phyloP scores from a whole-genome alignment of 2,329 filamentous ascomycete species.

The Sphaceloma murrayae region DNA sequence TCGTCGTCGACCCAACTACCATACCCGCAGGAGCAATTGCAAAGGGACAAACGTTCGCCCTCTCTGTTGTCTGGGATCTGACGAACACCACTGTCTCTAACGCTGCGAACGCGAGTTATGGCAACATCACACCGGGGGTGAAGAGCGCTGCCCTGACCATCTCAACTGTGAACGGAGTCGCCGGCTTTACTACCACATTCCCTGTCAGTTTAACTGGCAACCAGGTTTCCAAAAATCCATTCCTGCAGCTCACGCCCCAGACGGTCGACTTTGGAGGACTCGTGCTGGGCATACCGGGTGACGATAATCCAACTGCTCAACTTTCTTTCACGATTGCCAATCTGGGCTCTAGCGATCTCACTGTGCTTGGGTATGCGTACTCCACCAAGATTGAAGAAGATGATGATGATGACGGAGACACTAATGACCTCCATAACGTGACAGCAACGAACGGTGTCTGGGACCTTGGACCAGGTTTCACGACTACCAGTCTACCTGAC shows the following conservation, averaged over 20 bases:
- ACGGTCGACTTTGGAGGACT: slow-evolving; percentile 35
- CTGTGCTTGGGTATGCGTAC: slow-evolving; percentile 31
- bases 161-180: slow-evolving; percentile 31
- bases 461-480: slow-evolving; percentile 26
- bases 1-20: slow-evolving; percentile 31
- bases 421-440: slow-evolving; percentile 7
- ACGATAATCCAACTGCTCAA: slow-evolving; percentile 24
- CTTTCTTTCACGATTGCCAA: slow-evolving; percentile 32
- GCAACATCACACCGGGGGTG: slow-evolving; percentile 29
- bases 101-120: slow-evolving; percentile 21
- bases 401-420: slow-evolving; percentile 12
- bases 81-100: slow-evolving; percentile 20
- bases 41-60: slow-evolving; percentile 32
- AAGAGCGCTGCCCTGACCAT: slow-evolving; percentile 32
- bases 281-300: slow-evolving; percentile 29
- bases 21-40: slow-evolving; percentile 32
- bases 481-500: slow-evolving; percentile 20
- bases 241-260: slow-evolving; percentile 30
- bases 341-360: slow-evolving; percentile 30
- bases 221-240: slow-evolving; percentile 31
- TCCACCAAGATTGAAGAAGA: slow-evolving; percentile 24
- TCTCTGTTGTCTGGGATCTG: slow-evolving; percentile 35
- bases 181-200: slow-evolving; percentile 31
- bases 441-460: slow-evolving; percentile 15
- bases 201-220: slow-evolving; percentile 33